Evolutionary conservation across 2,329 filamentous ascomycete genomes (phyloP), one percentile per base, ranked within the genome.

Genomic region (Nothophaeocryptopus gaeumannii): DNA sequence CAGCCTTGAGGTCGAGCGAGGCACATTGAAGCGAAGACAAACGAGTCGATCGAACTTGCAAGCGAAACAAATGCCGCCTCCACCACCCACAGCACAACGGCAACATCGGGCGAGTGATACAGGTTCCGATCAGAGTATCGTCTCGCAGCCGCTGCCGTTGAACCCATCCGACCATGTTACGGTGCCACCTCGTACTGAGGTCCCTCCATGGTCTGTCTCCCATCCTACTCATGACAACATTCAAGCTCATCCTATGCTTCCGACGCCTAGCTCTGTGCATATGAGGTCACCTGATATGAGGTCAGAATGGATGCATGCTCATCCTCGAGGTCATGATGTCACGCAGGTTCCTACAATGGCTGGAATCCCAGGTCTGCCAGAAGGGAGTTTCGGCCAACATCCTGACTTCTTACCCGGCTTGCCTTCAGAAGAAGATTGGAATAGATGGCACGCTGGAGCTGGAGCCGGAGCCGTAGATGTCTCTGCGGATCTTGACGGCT

Each of bases 361-460:
- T 7, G 52, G 44, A 14, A n/a, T 59, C 5, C 50, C 54, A n/a
- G 46, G 45, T 2, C 14, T 61, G 3, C 36, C 49, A 5, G 50
- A 50, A 14, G 36, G 39, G 9, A 53, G 58, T n/a, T 35, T 55
- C 14, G 39, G 34, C n/a, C 35, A 26, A 2, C 39, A 47, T 20
- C 38, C 52, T 2, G 54, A 52, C 29, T 59, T 56, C 41, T 12
- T 61, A 32, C 47, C 49, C 16, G 45, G 50, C 2, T 13, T 61
- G 13, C 56, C 58, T 7, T 43, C 49, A 5, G 54, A 56, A 10
- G 51, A 58, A 5, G 54, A 54, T 33, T 60, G 58, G 58, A 43
- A 47, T 3, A 31, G 51, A 15, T 60, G 58, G 58, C 58, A 60
- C 42, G 42, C 42, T 9, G 40, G 34, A 2, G 38, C 53, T 5